These are phyloP conservation scores for Cladobotryum mycophilum DNA, from an alignment of 2,329 filamentous ascomycete genomes.

Conservation along the genomic window DNA sequence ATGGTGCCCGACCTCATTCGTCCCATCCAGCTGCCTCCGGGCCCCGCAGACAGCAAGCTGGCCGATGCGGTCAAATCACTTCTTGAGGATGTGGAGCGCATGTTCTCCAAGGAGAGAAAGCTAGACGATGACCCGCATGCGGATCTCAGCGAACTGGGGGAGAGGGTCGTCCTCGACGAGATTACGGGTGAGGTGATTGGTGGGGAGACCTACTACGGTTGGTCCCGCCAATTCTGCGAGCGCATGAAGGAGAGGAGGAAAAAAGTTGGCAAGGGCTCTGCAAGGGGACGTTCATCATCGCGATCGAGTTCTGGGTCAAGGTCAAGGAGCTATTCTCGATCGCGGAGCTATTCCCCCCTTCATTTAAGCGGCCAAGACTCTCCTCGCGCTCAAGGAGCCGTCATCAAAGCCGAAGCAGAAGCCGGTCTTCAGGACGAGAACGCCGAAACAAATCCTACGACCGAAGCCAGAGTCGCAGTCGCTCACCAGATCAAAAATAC, in stretches of 20 bases:
- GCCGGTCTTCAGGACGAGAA: slow-evolving; percentile 1
- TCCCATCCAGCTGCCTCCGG: slow-evolving; percentile 63
- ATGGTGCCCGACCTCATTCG: slow-evolving; percentile 67
- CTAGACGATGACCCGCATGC: slow-evolving; percentile 42
- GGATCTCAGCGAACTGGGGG: slow-evolving; percentile 73
- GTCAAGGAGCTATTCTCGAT: slow-evolving; percentile 25
- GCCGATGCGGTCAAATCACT: slow-evolving; percentile 64
- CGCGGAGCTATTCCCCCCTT: slow-evolving; percentile 26
- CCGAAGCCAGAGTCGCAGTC: slow-evolving; percentile 10
- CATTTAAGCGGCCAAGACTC: slow-evolving; percentile 24
- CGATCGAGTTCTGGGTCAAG: slow-evolving; percentile 25
- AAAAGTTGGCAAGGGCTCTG: slow-evolving; percentile 20
- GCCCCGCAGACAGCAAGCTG: slow-evolving; percentile 61
- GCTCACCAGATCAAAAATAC: not conserved
- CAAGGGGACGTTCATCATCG: slow-evolving; percentile 28
- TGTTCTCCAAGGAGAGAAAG: slow-evolving; percentile 52
- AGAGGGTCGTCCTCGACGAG: slow-evolving; percentile 59
- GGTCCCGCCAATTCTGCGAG: slow-evolving; percentile 74
- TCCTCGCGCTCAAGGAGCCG: slow-evolving; percentile 20
- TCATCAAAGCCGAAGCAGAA: slow-evolving; percentile 17
- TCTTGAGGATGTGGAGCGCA: slow-evolving; percentile 60
- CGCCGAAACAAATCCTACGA: slow-evolving; percentile 3
- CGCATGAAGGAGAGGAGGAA: slow-evolving; percentile 62
- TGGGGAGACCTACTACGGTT: slow-evolving; percentile 79
- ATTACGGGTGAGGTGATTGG: slow-evolving; percentile 57